A percentile compares a stretch with the other conserved stretches of the same genome.
These are phyloP conservation scores for Nemophila menziesii DNA, from an alignment of 257 asterid species.

Conservation along the genomic window DNA sequence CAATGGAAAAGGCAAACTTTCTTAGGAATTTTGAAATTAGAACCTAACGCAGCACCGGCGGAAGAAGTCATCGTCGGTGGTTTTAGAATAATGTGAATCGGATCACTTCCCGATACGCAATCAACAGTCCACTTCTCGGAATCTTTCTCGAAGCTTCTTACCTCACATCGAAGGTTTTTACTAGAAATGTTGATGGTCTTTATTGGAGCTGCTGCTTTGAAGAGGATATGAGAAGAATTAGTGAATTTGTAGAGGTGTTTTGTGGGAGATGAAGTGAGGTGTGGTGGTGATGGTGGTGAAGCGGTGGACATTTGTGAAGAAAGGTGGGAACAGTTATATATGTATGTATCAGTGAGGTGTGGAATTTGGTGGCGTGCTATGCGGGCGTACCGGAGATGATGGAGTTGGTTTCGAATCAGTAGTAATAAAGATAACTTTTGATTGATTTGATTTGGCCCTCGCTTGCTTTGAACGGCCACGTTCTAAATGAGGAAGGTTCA, in stretches of 20 bases:
- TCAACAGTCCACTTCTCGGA: constrained; percentile 67
- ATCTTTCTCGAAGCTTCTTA: constrained; percentile 18
- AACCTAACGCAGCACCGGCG: constrained; percentile 29
- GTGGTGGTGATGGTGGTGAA: constrained; percentile 22
- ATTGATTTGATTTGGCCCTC: no score
- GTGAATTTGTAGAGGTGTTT: constrained; percentile 14
- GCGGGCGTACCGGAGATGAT: constrained; percentile 14
- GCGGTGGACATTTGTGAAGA: constrained; percentile 48
- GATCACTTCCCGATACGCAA: constrained; percentile 62
- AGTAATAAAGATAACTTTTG: no score
- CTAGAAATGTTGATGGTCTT: constrained; percentile 6
- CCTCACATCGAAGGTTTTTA: constrained; percentile 36
- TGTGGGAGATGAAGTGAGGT: constrained; percentile 16
- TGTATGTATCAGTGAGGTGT: not conserved
- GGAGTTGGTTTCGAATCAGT: not conserved
- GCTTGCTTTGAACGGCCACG: not conserved
- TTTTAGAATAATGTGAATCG: constrained; percentile 78
- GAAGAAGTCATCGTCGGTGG: constrained; percentile 62
- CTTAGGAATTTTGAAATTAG: constrained; percentile 32
- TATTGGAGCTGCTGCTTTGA: constrained; percentile 5
- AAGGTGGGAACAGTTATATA: not conserved
- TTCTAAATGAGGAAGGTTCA: no score
- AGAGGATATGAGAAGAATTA: constrained; percentile 9
- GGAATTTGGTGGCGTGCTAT: constrained; percentile 1
- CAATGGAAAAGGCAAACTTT: constrained; percentile 71